Evolutionary conservation across 306 rosid genomes (phyloP), one percentile per base, ranked within the genome.

Genomic region (Nissolia schottii): DNA sequence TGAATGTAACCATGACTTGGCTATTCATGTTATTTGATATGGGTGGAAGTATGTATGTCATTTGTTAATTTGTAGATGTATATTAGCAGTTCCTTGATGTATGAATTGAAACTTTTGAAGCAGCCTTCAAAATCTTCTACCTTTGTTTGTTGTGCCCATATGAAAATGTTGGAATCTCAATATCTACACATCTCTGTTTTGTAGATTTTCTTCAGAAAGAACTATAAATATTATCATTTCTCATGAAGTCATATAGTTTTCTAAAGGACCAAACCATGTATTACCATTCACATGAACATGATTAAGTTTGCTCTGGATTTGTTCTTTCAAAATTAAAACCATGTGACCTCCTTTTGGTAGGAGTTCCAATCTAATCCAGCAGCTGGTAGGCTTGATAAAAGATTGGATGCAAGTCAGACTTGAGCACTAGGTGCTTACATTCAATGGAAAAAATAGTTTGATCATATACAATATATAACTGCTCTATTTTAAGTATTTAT

Each of bases 321-420:
- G 4, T 70, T 71, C 24, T 28, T 71, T 24, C 64, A 64, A 22
- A 40, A n/a, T n/a, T n/a, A n/a, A n/a, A n/a, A 70, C n/a, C 15
- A 3, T 23, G 19, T 3, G 22, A 28, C 31, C 24, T 64, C 45
- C 18, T 71, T 20, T 56, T 12, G 50, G 59, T 56, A 20, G 19
- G 48, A 22, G 0, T 66, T 12, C 9, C n/a, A 12, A 23, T 56
- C 24, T 23, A 66, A 46, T 46, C 19, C 62, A 58, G 54, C 49
- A 31, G 14, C 31, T 56, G 4, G 32, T 56, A 32, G 68, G 60
- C 65, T 37, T n/a, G 28, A 67, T 31, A 65, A 31, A 35, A 15
- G 16, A 29, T 31, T 23, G 14, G 68, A 45, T 31, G 40, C 45
- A 3, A 55, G 74, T 60, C 62, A 29, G 67, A 22, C 29, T n/a